Conservation (phyloP, 2,329 filamentous ascomycete species). For the Ampelomyces quisqualis region DNA sequence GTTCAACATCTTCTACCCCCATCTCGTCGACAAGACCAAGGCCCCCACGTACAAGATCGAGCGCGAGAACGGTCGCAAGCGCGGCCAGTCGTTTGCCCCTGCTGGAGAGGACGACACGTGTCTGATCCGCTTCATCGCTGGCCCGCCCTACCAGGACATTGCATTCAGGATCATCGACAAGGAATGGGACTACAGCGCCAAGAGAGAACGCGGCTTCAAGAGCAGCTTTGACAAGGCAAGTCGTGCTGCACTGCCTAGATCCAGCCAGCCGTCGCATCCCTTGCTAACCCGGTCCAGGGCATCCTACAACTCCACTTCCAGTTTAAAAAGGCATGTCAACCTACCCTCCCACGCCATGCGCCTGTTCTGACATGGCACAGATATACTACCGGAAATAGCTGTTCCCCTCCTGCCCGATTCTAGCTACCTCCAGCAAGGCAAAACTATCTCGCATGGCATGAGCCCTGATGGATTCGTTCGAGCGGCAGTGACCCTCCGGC, state of each 20-base stretch:
- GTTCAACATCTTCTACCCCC: conserved; percentile 99
- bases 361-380: conserved; percentile 36
- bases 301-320: conserved; percentile 97
- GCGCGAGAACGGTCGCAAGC: conserved; percentile 82
- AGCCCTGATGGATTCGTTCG: conserved; percentile 3
- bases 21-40: conserved; percentile 91
- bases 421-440: not conserved
- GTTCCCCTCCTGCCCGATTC: too few species aligned
- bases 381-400: conserved; percentile 52
- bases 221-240: conserved; percentile 96
- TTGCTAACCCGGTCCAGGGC: conserved; percentile 59
- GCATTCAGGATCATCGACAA: conserved; percentile 97
- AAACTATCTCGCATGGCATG: not conserved
- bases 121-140: conserved; percentile 91
- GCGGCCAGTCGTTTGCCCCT: conserved; percentile 88
- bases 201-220: conserved; percentile 89
- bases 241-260: conserved; percentile 12
- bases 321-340: conserved; percentile 80
- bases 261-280: not conserved
- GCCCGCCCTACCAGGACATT: conserved; percentile 93
- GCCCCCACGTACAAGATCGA: conserved; percentile 96
- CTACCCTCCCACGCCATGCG: not conserved
- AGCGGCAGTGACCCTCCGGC: conserved; percentile 13
- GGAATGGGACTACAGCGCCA: conserved; percentile 98
- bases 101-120: conserved; percentile 97